A percentile compares a stretch with the other conserved stretches of the same genome.
These are phyloP conservation scores for Yamadazyma kanchanaburiensis DNA, from an alignment of 1,139 yeast genomes.

Conservation along the genomic window DNA sequence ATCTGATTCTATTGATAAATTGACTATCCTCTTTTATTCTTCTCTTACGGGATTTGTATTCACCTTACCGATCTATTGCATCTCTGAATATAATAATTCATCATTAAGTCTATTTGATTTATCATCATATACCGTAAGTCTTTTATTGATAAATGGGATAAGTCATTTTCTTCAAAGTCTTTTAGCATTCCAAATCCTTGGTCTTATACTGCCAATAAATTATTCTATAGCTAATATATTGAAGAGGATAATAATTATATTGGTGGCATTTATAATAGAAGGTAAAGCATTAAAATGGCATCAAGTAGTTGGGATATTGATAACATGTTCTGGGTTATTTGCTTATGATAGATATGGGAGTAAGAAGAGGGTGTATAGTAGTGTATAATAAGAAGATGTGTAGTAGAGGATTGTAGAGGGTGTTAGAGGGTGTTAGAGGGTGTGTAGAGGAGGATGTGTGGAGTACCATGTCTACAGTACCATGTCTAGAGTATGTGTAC, in stretches of 20 bases:
- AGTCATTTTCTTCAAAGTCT: constrained; percentile 84
- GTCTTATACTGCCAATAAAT: constrained; percentile 81
- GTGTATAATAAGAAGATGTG: neutral
- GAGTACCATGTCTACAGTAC: too few species aligned
- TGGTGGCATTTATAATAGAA: constrained; percentile 79
- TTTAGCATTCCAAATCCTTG: constrained; percentile 85
- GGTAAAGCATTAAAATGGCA: constrained; percentile 47
- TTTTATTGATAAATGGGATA: constrained; percentile 62
- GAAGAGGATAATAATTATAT: constrained; percentile 82
- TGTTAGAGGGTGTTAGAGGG: too few species aligned
- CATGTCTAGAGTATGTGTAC: too few species aligned
- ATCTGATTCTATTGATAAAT: constrained; percentile 53
- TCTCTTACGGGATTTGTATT: constrained; percentile 75
- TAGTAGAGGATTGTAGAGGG: too few species aligned
- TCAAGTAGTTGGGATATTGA: constrained; percentile 67
- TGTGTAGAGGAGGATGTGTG: too few species aligned
- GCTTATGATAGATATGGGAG: constrained; percentile 57
- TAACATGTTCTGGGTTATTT: constrained; percentile 65
- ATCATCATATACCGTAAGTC: constrained; percentile 23
- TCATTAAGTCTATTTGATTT: constrained; percentile 33
- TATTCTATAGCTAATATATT: constrained; percentile 88
- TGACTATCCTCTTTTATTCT: constrained; percentile 80
- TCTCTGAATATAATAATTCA: constrained; percentile 53
- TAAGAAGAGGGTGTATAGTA: constrained; percentile 1
- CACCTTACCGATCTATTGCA: constrained; percentile 74